These are phyloP conservation scores for Pseudogymnoascus sp. DNA, from an alignment of 2,329 filamentous ascomycete genomes.

Conservation along the genomic window DNA sequence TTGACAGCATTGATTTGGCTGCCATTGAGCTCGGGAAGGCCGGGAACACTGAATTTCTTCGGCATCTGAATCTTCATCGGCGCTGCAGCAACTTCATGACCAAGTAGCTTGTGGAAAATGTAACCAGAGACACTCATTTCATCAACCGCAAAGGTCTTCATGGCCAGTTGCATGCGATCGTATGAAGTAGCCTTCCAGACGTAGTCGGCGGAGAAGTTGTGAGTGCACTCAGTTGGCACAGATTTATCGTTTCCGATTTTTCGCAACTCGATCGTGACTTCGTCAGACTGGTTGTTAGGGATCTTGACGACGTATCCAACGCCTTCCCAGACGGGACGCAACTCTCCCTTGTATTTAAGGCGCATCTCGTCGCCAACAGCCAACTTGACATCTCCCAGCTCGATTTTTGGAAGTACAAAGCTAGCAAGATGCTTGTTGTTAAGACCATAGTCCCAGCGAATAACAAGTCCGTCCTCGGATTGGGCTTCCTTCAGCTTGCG, in stretches of 20 bases:
- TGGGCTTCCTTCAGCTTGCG: conserved; percentile 98
- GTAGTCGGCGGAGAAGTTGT: conserved; percentile 97
- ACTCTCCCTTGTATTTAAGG: conserved; percentile 87
- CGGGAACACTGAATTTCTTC: conserved; percentile 93
- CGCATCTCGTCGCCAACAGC: conserved; percentile 98
- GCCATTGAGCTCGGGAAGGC: conserved; percentile 85
- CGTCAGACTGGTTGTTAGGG: conserved; percentile 96
- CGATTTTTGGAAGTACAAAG: conserved; percentile 92
- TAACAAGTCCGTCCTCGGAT: conserved; percentile 87
- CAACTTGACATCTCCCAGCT: conserved; percentile 94
- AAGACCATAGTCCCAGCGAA: conserved; percentile 88
- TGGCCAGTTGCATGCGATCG: conserved; percentile 96
- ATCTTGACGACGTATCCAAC: conserved; percentile 99
- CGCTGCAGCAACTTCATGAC: conserved; percentile 86
- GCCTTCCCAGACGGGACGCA: conserved; percentile 88
- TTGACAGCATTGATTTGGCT: conserved; percentile 97
- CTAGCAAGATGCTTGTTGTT: conserved; percentile 97
- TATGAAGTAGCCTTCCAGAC: conserved; percentile 99
- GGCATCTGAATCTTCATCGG: conserved; percentile 94
- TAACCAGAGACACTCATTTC: conserved; percentile 98
- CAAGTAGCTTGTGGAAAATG: conserved; percentile 93
- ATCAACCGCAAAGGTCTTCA: conserved; percentile 98
- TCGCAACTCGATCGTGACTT: conserved; percentile 89
- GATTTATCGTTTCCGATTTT: conserved; percentile 94
- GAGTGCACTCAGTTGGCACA: conserved; percentile 89